Conservation (phyloP, 2,329 filamentous ascomycete species). For the Aspergillus pseudoglaucus region DNA sequence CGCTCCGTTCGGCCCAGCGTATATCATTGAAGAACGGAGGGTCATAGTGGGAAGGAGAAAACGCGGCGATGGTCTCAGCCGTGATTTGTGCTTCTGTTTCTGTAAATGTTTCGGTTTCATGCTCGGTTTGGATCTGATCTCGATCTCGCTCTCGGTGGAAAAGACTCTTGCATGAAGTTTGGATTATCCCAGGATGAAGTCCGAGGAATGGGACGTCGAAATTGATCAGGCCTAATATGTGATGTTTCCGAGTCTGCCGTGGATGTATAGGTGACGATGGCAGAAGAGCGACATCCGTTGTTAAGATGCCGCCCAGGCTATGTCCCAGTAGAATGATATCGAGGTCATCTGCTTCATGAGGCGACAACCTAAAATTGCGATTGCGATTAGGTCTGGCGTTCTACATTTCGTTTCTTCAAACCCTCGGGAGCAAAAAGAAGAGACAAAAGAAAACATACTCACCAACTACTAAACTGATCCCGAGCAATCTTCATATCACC, state of each 20-base stretch:
- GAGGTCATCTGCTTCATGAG: constrained; percentile 65
- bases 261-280: neutral
- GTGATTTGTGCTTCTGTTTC: constrained; percentile 9
- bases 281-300: constrained; percentile 69
- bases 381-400: neutral
- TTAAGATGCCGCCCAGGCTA: constrained; percentile 80
- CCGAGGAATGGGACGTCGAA: constrained; percentile 84
- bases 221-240: constrained; percentile 71
- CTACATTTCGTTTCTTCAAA: neutral
- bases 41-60: constrained; percentile 61
- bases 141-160: constrained; percentile 1
- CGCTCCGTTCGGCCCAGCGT: constrained; percentile 60
- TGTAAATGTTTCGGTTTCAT: constrained; percentile 8
- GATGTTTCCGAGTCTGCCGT: constrained; percentile 47
- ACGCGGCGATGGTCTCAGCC: constrained; percentile 12
- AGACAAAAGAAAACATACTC: constrained; percentile 11
- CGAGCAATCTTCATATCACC: constrained; percentile 56
- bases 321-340: constrained; percentile 81
- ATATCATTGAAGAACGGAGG: constrained; percentile 70
- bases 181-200: constrained; percentile 79
- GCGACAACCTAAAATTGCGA: constrained; percentile 52
- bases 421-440: neutral
- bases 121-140: constrained; percentile 7
- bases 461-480: constrained; percentile 77
- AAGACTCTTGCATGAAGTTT: constrained; percentile 39